Percentiles rank a stretch among this genome's conserved stretches.
These are phyloP conservation scores for Lipomyces starkeyi DNA, from an alignment of 805 yeast genomes.

Conservation along the genomic window DNA sequence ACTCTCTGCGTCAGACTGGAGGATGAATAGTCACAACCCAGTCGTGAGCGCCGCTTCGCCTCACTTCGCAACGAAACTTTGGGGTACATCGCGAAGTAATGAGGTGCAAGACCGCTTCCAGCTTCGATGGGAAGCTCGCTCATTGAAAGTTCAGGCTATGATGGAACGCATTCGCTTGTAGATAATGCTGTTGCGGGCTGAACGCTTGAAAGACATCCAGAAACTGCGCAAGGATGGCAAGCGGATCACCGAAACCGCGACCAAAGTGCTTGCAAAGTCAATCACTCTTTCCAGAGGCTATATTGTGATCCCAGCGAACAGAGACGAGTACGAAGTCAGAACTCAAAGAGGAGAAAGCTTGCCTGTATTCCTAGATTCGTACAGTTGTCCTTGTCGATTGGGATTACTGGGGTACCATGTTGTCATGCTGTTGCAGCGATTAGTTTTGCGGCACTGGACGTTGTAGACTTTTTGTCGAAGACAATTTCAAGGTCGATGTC, in stretches of 20 bases:
- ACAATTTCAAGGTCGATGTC: neutral
- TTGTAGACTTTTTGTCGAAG: neutral
- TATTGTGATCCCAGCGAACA: neutral
- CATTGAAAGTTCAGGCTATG: neutral
- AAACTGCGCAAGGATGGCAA: neutral
- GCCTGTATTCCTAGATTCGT: too few relatives aligned
- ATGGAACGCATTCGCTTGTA: neutral
- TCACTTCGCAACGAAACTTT: too few relatives aligned
- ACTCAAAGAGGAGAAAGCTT: neutral
- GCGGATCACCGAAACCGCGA: neutral
- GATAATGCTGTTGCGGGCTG: neutral
- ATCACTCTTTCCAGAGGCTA: neutral
- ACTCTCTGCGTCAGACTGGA: too few relatives aligned
- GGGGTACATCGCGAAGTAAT: too few relatives aligned
- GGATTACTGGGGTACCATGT: too few relatives aligned
- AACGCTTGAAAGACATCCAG: neutral
- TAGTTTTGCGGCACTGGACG: neutral
- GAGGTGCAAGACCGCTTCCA: too few relatives aligned
- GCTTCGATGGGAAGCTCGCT: too few relatives aligned
- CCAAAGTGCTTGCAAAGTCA: neutral
- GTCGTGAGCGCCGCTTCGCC: too few relatives aligned
- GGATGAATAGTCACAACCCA: too few relatives aligned
- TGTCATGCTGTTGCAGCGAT: neutral
- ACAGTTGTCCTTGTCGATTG: too few relatives aligned
- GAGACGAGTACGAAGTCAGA: constrained; percentile 2